Evolutionary conservation across 495 filamentous ascomycete genomes (phyloP).

Genomic region (Aspergillus indologenus): DNA sequence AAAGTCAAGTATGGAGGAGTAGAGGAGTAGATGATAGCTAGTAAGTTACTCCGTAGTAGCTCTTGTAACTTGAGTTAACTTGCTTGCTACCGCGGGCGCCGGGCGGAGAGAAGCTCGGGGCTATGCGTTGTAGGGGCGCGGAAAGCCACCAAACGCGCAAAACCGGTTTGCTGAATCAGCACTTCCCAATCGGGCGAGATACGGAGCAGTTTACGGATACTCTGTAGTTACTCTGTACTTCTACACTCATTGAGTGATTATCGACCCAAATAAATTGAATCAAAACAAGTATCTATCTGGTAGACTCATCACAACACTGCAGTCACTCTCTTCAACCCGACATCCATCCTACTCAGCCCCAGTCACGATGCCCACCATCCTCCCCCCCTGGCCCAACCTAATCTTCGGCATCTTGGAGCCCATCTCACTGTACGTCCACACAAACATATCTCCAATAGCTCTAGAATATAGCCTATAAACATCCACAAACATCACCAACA

Average conservation of each 20-base stretch:
- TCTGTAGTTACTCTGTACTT: not conserved
- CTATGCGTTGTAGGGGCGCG: not conserved
- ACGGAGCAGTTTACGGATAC: too few relatives aligned
- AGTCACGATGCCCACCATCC: slow-evolving; percentile 32
- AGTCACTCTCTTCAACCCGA: not conserved
- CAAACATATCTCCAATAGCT: not conserved
- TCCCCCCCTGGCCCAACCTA: slow-evolving; percentile 42
- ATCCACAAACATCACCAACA: slow-evolving; percentile 2
- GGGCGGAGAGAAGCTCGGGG: too few relatives aligned
- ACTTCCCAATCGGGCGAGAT: too few relatives aligned
- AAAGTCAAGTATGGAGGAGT: not conserved
- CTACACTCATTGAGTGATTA: too few relatives aligned
- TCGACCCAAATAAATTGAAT: too few relatives aligned
- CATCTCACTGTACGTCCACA: slow-evolving; percentile 55
- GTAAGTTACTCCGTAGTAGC: too few relatives aligned
- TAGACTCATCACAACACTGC: not conserved
- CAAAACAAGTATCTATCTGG: too few relatives aligned
- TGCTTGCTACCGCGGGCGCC: too few relatives aligned
- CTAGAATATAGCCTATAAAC: slow-evolving; percentile 1
- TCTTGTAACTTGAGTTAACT: too few relatives aligned
- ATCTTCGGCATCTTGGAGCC: slow-evolving; percentile 61
- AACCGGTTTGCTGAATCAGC: not conserved
- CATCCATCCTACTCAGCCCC: not conserved
- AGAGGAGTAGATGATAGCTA: too few relatives aligned
- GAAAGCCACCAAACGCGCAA: not conserved